Evolutionary conservation across 1,139 yeast genomes (phyloP), one percentile per base, ranked within the genome.

Genomic region (Hansenula anomala): DNA sequence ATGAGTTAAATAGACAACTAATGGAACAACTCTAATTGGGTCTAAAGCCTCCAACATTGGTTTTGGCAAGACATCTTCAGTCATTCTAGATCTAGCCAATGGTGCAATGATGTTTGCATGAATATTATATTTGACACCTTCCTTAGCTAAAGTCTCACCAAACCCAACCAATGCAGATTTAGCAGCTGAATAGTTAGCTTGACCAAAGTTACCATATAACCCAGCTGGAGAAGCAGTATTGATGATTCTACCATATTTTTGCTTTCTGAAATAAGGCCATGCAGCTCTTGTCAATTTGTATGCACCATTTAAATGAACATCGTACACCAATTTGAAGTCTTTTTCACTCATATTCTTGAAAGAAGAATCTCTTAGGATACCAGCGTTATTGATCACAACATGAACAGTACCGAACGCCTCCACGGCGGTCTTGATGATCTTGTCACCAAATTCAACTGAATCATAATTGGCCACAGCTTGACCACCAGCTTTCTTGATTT

Each of bases 141-240:
- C 98, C 67, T 88, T 89, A 30, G 97, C 96, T 54, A 90, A 75
- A 24, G 97, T 88, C 66, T 92, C 96, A 36, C 95, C 84, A 56
- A 92, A 80, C 17, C 97, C 97, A 44, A 90, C 85, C 42, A 89
- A 71, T 20, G 88, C 97, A 47, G 86, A 69, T 66, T 92, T 92
- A 33, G 97, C 97, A 32, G 96, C 94, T 3, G 96, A 80, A 67
- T 92, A 92, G 69, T 92, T 92, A 36, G 96, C 79, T 66, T 92
- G 98, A 40, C 98, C 98, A 66, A 89, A 92, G 69, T 89, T 89
- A 51, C 98, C 98, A 61, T 85, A 92, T 50, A 92, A 72, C 28
- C 97, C 97, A 36, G 97, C 97, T 22, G 97, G 97, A 7, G 97
- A 89, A 33, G 96, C 80, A 17, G 97, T 90, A 71, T 88, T 90